Percentiles rank a stretch among this genome's conserved stretches.
phyloP scores from a whole-genome alignment of 176 grass and related monocot species.

The Aegilops sharonensis region DNA sequence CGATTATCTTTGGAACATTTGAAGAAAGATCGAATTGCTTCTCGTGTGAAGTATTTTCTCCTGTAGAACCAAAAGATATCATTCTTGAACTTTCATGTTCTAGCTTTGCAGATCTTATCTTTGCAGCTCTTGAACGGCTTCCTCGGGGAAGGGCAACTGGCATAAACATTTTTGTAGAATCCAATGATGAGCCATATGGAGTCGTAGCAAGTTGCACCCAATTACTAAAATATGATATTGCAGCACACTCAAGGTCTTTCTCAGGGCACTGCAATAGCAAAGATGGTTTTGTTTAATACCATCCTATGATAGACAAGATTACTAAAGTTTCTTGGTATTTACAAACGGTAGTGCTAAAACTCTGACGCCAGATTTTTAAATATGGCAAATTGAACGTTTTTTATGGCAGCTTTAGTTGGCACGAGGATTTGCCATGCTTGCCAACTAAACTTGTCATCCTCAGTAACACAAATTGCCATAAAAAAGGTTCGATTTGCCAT shows the following conservation, averaged over 20 bases:
- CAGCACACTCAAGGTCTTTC: slow-evolving; percentile 78
- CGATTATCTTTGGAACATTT: slow-evolving; percentile 63
- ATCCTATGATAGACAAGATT: slow-evolving; percentile 4
- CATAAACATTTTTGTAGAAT: slow-evolving; percentile 86
- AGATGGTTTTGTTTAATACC: slow-evolving; percentile 34
- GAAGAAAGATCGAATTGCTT: slow-evolving; percentile 52
- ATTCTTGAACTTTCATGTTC: slow-evolving; percentile 55
- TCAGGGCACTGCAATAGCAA: slow-evolving; percentile 69
- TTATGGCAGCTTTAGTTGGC: too few species aligned
- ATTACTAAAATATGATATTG: slow-evolving; percentile 63
- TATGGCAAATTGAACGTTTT: too few species aligned
- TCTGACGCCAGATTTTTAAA: too few species aligned
- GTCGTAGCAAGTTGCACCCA: slow-evolving; percentile 93
- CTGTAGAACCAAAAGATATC: slow-evolving; percentile 60
- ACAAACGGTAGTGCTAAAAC: background rate
- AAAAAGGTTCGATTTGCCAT: too few species aligned
- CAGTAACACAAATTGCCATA: too few species aligned
- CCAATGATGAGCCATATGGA: slow-evolving; percentile 79
- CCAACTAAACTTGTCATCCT: too few species aligned
- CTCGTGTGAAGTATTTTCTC: slow-evolving; percentile 56
- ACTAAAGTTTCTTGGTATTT: slow-evolving; percentile 21
- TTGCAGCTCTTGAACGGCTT: slow-evolving; percentile 91
- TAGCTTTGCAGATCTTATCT: slow-evolving; percentile 72
- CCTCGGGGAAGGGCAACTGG: slow-evolving; percentile 94
- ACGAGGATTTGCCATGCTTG: too few species aligned